Conservation (phyloP, 1,139 yeast species). For the Saccharomyces hybrid region DNA sequence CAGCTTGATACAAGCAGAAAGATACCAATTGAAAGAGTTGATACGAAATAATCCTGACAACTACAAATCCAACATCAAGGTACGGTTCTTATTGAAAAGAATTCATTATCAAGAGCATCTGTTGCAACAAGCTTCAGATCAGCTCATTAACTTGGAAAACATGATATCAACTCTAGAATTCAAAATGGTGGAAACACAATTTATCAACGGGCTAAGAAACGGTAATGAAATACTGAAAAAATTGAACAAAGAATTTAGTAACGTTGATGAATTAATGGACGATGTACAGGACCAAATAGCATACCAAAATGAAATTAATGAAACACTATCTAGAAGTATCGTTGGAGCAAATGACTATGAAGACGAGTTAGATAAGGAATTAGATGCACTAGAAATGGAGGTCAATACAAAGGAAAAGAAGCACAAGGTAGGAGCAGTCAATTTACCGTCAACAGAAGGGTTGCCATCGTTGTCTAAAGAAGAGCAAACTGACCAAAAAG, state of each 20-base stretch:
- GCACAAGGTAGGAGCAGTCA: conserved; percentile 7
- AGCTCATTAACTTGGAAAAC: conserved; percentile 67
- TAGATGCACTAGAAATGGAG: conserved; percentile 39
- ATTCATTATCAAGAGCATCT: conserved; percentile 75
- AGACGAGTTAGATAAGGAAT: conserved; percentile 50
- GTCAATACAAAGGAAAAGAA: conserved; percentile 16
- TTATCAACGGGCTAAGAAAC: conserved; percentile 65
- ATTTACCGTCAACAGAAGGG: conserved; percentile 22
- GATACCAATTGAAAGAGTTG: conserved; percentile 24
- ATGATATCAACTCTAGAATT: conserved; percentile 75
- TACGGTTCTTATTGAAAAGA: conserved; percentile 64
- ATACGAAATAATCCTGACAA: conserved; percentile 22
- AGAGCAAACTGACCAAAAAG: background rate
- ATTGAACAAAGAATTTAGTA: conserved; percentile 69
- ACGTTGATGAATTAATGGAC: conserved; percentile 77
- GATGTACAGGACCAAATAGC: conserved; percentile 75
- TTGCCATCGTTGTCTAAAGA: conserved; percentile 11
- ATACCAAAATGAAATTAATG: conserved; percentile 62
- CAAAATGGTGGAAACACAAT: conserved; percentile 80
- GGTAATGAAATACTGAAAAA: conserved; percentile 71
- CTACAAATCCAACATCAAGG: conserved; percentile 35
- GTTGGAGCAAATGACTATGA: conserved; percentile 40
- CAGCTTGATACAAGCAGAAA: conserved; percentile 40
- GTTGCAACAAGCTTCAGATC: conserved; percentile 62
- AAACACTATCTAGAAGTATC: conserved; percentile 40